phyloP scores from a whole-genome alignment of 1,284 basidiomycete genomes.

The Caloboletus inedulis region DNA sequence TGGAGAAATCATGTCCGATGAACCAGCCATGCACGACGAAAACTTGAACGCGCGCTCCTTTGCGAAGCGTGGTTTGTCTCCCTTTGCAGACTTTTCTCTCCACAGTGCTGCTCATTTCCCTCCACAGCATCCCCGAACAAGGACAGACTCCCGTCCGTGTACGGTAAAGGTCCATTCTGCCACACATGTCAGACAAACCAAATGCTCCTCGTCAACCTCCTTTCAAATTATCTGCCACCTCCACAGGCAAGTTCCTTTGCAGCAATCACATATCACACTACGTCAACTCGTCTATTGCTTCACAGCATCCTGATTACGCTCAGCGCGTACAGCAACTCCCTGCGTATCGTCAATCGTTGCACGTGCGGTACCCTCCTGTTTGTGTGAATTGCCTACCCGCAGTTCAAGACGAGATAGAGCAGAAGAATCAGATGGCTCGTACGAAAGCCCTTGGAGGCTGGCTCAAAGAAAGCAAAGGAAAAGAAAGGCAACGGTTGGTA shows the following conservation, averaged over 20 bases:
- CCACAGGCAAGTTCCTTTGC: constrained; percentile 47
- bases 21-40: constrained; percentile 85
- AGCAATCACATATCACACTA: background rate
- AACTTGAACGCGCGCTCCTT: constrained; percentile 69
- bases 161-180: constrained; percentile 69
- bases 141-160: constrained; percentile 60
- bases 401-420: constrained; percentile 76
- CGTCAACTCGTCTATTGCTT: background rate
- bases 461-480: constrained; percentile 61
- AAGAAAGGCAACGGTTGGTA: constrained; percentile 47
- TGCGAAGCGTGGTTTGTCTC: constrained; percentile 63
- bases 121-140: constrained; percentile 60
- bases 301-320: constrained; percentile 69
- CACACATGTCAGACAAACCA: constrained; percentile 88
- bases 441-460: constrained; percentile 71
- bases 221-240: constrained; percentile 83
- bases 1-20: constrained; percentile 77
- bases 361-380: constrained; percentile 82
- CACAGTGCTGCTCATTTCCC: constrained; percentile 1
- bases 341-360: constrained; percentile 69
- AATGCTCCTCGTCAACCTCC: constrained; percentile 76
- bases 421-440: constrained; percentile 79
- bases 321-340: constrained; percentile 60
- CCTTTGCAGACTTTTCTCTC: background rate
- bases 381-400: constrained; percentile 71